Base-by-base conservation (phyloP, 2,329 filamentous ascomycete genomes). In the Aureobasidium musti region DNA sequence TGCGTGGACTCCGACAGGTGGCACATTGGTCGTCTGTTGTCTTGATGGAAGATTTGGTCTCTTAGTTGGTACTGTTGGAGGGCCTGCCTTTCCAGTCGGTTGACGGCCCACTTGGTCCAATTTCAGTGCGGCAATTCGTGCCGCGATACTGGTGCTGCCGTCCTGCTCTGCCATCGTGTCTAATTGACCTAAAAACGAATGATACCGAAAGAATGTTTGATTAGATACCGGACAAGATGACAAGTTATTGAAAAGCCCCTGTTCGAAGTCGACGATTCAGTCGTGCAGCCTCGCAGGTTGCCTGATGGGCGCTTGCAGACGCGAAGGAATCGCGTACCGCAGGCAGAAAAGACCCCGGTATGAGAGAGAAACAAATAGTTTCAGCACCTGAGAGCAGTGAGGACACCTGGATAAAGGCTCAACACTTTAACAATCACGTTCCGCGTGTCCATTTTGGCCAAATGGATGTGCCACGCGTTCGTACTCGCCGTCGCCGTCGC, bases 41-140 rank as follows among this genome's bases (percentile, higher is more conserved):
- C 66, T 54, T 21, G 49, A 28, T 45, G 57, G 33, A 49, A 57
- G 21, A 23, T 61, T 53, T 14, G 69, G 65, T 67, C 69, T 67
- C 53, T 66, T 67, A 1, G 56, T 66, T 39, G 69, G 68, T 14
- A 65, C 23, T 5, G 56, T 41, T 35, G 68, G 65, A 28, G 68
- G 66, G 26, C 75, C 71, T 33, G 79, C 76, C 56, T 76, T 72
- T 5, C 72, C 69, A 39, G 71, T 71, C 19, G 79, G 78, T 8
- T 75, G 69, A 10, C 74, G 74, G 10, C 76, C 77, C 19, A 81
- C 79, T 68, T 82, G 77, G 52, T 81, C 77, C 47, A 82, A 74
- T 69, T 82, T 81, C 61, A 83, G 72, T 2, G 79, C 78, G 2
- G 81, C 81, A 66, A 83, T 82, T 67, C 81, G 79, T 56, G 79